Percentiles rank a stretch among this genome's conserved stretches.
These are phyloP conservation scores for Cladosporium phlei DNA, from an alignment of 2,329 filamentous ascomycete genomes.

Conservation along the genomic window DNA sequence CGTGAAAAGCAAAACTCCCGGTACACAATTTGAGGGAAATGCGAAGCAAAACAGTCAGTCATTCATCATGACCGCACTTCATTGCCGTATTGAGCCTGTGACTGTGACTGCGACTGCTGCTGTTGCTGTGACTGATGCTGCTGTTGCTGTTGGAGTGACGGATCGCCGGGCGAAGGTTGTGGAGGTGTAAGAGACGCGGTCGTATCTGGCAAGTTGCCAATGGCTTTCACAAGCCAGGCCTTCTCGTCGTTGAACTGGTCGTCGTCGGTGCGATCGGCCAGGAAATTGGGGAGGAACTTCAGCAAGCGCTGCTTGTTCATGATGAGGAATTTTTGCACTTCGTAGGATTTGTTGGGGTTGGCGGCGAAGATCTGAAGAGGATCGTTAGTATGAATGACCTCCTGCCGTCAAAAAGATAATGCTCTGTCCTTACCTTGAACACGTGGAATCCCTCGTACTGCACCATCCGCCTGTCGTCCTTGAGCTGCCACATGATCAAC, in stretches of 20 bases:
- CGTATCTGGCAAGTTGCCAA: conserved; percentile 42
- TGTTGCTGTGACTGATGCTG: conserved; percentile 3
- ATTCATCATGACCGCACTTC: not conserved
- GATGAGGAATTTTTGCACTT: conserved; percentile 89
- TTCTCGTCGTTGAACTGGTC: conserved; percentile 98
- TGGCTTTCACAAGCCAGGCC: conserved; percentile 94
- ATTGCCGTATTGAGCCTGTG: conserved; percentile 14
- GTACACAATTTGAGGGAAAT: not conserved
- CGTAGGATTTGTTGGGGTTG: conserved; percentile 95
- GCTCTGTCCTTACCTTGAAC: conserved; percentile 64
- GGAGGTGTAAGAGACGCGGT: conserved; percentile 23
- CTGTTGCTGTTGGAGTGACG: conserved; percentile 5
- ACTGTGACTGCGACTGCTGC: conserved; percentile 14
- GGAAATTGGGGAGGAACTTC: conserved; percentile 81
- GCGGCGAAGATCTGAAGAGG: conserved; percentile 76
- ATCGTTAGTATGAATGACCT: conserved; percentile 14
- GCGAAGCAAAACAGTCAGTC: no score
- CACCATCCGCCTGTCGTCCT: conserved; percentile 97
- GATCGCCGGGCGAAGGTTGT: conserved; percentile 10
- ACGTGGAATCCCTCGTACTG: conserved; percentile 99
- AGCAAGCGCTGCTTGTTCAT: conserved; percentile 93
- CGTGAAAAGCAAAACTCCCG: no score
- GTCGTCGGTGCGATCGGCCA: conserved; percentile 92
- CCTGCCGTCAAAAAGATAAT: not conserved
- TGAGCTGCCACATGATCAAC: conserved; percentile 94